A percentile compares a stretch with the other conserved stretches of the same genome.
phyloP scores from a whole-genome alignment of 2,329 filamentous ascomycete genomes.

The Hymenoscyphus linearis region DNA sequence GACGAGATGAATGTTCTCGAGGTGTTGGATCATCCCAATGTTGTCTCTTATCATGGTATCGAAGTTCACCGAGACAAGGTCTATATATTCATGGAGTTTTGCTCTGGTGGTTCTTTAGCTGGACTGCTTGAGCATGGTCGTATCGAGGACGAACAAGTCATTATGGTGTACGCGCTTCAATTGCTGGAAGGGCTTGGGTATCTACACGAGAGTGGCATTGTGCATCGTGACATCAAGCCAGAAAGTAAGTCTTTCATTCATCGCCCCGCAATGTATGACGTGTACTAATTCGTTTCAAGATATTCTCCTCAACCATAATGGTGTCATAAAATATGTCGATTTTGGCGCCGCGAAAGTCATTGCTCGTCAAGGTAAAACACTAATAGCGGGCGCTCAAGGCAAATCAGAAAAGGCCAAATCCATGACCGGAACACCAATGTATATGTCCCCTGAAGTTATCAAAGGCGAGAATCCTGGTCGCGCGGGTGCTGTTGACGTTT shows the following conservation, averaged over 20 bases:
- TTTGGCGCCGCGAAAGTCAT: constrained; percentile 98
- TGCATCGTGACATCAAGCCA: constrained; percentile 96
- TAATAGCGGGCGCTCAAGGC: constrained; percentile 54
- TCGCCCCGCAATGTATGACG: neutral
- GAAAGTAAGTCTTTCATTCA: constrained; percentile 61
- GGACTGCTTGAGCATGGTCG: constrained; percentile 88
- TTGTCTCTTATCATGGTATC: constrained; percentile 96
- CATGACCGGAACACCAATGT: constrained; percentile 98
- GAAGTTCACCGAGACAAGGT: constrained; percentile 98
- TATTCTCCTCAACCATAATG: constrained; percentile 93
- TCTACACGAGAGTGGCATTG: constrained; percentile 84
- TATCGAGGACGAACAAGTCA: constrained; percentile 95
- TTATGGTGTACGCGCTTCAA: constrained; percentile 93
- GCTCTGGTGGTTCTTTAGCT: constrained; percentile 88
- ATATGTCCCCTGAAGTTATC: constrained; percentile 99
- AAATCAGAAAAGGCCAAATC: constrained; percentile 62
- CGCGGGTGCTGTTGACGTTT: constrained; percentile 86
- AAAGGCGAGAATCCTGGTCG: constrained; percentile 78
- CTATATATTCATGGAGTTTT: constrained; percentile 99
- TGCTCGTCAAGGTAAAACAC: constrained; percentile 83
- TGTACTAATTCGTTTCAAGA: constrained; percentile 45
- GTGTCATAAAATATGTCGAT: constrained; percentile 98
- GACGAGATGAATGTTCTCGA: constrained; percentile 97
- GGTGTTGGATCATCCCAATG: constrained; percentile 92
- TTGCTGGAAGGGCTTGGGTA: constrained; percentile 92